Base-by-base conservation (phyloP, 371 early-diverging fungal genomes). In the Mucor piriformis region DNA sequence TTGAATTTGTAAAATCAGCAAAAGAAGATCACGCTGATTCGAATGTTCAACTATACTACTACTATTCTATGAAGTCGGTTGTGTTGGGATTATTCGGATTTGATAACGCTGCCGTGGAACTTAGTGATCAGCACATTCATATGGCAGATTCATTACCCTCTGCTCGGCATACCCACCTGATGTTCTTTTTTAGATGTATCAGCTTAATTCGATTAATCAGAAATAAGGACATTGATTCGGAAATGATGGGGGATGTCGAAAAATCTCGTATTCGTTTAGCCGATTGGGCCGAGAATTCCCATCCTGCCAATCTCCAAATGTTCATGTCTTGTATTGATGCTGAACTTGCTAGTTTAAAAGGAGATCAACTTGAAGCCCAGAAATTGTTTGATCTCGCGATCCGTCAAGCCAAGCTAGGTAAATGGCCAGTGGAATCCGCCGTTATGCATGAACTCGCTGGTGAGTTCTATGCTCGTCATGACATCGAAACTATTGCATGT, bases 381-480 rank as follows among this genome's bases (percentile, higher is more conserved):
- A 56, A 66, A 20, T 34, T 70, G 5, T 81, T 70, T 32, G 76
- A 81, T 27, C 44, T 51, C 8, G 72, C 77, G 0, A 73, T 81
- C 25, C 65, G 67, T 10, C 63, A 72, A 55, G 77, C 76, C 7
- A 70, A 70, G 25, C 43, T 63, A 13, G 76, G 72, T 2, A 57
- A 68, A 16, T 77, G 77, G 81, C 61, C 53, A 0, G 24, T 73
- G 20, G 77, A 77, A 55, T 60, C 60, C 1, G 59, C 50, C 6
- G 18, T 73, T 23, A 64, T 77, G 47, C 74, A 77, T 34, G 81
- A 81, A 50, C 61, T 73, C 5, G 64, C 74, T 18, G 77, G 73
- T 18, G 74, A 70, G 47, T 75, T 69, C 23, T 77, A 77, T 55
- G 29, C 66, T 8, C 57, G 70, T 20, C 61, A 55, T 20, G 64